phyloP scores from a whole-genome alignment of 352 stramenopile genomes.

The Phytophthora multivora region DNA sequence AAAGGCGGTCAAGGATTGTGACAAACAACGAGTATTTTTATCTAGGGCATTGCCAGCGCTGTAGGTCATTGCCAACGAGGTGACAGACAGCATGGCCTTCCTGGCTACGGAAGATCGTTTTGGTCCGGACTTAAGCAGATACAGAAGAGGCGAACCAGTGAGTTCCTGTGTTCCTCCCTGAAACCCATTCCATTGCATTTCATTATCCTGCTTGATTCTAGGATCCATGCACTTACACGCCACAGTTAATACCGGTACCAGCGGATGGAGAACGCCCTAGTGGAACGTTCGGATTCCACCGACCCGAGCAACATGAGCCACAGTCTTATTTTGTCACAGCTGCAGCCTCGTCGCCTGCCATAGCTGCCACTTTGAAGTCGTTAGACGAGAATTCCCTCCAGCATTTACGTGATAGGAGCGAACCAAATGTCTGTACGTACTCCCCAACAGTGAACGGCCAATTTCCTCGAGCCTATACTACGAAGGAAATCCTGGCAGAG shows the following conservation, averaged over 20 bases:
- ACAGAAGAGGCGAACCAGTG: slow-evolving; percentile 48
- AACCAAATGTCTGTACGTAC: slow-evolving; percentile 35
- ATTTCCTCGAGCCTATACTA: slow-evolving; percentile 52
- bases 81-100: slow-evolving; percentile 47
- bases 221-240: slow-evolving; percentile 55
- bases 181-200: too few relatives aligned
- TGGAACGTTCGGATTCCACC: slow-evolving; percentile 47
- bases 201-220: slow-evolving; percentile 5
- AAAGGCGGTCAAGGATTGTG: too few relatives aligned
- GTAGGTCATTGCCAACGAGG: neutral
- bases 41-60: neutral
- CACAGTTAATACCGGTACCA: neutral
- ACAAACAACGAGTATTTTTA: slow-evolving; percentile 13
- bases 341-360: slow-evolving; percentile 9
- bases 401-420: slow-evolving; percentile 9
- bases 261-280: slow-evolving; percentile 2
- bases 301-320: slow-evolving; percentile 7
- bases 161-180: neutral
- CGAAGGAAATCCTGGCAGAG: slow-evolving; percentile 37
- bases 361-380: slow-evolving; percentile 25
- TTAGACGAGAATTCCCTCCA: slow-evolving; percentile 27
- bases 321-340: slow-evolving; percentile 15
- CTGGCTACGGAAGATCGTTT: slow-evolving; percentile 52
- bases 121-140: slow-evolving; percentile 44
- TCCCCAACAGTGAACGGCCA: slow-evolving; percentile 43